These are phyloP conservation scores for Lepidium aucheri DNA, from an alignment of 345 rosid species.

Conservation along the genomic window DNA sequence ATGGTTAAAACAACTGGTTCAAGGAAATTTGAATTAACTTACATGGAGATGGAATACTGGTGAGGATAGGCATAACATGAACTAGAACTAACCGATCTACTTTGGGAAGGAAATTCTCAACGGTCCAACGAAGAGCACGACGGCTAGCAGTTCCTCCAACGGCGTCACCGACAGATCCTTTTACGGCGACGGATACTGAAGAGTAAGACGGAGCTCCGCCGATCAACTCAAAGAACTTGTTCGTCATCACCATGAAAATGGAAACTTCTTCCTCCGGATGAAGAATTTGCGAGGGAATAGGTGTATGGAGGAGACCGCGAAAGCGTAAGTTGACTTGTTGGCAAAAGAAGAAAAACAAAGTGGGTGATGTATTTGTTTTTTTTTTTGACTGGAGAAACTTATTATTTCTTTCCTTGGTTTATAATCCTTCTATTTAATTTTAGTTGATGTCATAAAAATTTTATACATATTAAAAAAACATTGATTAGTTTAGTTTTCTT, in stretches of 20 bases:
- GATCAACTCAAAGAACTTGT: conserved; percentile 9
- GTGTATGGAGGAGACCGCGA: not conserved
- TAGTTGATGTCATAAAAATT: too few relatives aligned
- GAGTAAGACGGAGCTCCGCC: conserved; percentile 26
- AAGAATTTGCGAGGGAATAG: not conserved
- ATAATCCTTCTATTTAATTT: too few relatives aligned
- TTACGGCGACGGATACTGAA: conserved; percentile 51
- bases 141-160: conserved; percentile 54
- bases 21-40: not conserved
- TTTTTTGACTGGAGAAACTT: too few relatives aligned
- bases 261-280: not conserved
- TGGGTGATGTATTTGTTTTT: conserved; percentile 1
- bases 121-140: conserved; percentile 79
- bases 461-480: too few relatives aligned
- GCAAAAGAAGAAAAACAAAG: not conserved
- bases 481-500: too few relatives aligned
- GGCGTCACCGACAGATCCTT: conserved; percentile 36
- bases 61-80: conserved; percentile 63
- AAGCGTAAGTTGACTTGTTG: conserved; percentile 8
- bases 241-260: conserved; percentile 22
- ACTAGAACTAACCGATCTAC: conserved; percentile 58
- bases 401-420: too few relatives aligned
- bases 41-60: conserved; percentile 69
- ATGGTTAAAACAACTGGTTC: not conserved
- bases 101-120: conserved; percentile 39